phyloP scores from a whole-genome alignment of 495 filamentous ascomycete species.

The Glarea lozoyensis region DNA sequence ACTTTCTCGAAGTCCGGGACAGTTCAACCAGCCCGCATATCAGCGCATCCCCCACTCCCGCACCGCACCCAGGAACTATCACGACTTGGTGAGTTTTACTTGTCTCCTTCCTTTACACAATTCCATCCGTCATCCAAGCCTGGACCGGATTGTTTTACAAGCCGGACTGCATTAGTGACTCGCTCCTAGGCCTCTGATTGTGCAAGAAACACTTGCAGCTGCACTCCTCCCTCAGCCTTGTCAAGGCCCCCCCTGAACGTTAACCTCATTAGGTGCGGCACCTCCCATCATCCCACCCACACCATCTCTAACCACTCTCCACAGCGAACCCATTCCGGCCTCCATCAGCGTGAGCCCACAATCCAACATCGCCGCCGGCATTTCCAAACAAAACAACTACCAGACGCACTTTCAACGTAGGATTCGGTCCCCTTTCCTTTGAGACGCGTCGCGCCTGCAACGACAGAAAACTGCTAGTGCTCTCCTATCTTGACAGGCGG shows the following conservation, averaged over 20 bases:
- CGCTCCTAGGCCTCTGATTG: too few species aligned
- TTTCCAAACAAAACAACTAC: too few species aligned
- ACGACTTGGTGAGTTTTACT: background rate
- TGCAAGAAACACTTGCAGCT: background rate
- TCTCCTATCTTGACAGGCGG: too few species aligned
- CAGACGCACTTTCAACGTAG: background rate
- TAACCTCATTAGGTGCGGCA: background rate
- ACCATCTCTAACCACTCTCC: background rate
- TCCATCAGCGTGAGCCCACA: too few species aligned
- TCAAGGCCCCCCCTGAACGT: background rate
- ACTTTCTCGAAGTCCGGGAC: too few species aligned
- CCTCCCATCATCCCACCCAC: background rate
- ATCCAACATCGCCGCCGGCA: too few species aligned
- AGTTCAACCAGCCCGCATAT: too few species aligned
- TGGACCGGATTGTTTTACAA: background rate
- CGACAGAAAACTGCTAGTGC: background rate
- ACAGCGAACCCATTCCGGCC: background rate
- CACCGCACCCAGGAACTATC: background rate
- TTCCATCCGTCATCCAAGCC: background rate
- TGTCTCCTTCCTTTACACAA: background rate
- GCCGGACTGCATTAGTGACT: too few species aligned
- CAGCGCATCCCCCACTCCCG: too few species aligned
- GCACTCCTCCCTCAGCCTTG: conserved; percentile 1
- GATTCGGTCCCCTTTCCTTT: background rate
- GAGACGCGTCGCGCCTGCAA: background rate